A percentile compares a stretch with the other conserved stretches of the same genome.
Evolutionary conservation across 768 basidiomycete genomes (phyloP).

Genomic region (Leccinellum luteum): DNA sequence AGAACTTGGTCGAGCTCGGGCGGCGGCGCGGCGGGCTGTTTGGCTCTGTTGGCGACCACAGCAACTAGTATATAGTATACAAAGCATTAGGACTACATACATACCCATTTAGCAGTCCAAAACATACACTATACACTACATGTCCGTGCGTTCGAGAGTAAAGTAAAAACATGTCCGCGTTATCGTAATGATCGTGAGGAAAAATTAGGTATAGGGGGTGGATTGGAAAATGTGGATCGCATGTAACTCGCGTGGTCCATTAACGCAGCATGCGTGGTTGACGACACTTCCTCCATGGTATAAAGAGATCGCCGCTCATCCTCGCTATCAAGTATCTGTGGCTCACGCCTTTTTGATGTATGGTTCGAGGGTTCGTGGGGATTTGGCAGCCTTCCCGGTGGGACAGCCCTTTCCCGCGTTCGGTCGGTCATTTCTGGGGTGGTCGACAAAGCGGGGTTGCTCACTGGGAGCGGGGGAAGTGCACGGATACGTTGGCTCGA

Average conservation of each 20-base stretch:
- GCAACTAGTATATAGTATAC: not conserved
- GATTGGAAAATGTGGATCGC: slow-evolving; percentile 15
- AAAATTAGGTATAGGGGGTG: slow-evolving; percentile 4
- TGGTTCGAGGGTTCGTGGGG: slow-evolving; percentile 1
- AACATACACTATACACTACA: not conserved
- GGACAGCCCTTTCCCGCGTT: not conserved
- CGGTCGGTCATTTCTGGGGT: not conserved
- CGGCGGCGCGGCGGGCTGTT: slow-evolving; percentile 15
- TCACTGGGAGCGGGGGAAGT: slow-evolving; percentile 29
- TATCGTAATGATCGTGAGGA: slow-evolving; percentile 5
- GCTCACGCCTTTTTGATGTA: not conserved
- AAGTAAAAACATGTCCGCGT: slow-evolving; percentile 2
- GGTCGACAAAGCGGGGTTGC: not conserved
- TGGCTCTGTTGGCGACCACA: slow-evolving; percentile 26
- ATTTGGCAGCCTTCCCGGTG: not conserved
- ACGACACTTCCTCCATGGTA: slow-evolving; percentile 26
- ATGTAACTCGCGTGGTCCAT: slow-evolving; percentile 31
- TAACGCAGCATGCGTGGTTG: slow-evolving; percentile 27
- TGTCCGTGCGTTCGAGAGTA: not conserved
- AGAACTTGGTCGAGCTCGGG: not conserved
- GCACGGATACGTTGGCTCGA: slow-evolving; percentile 24
- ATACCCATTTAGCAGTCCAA: not conserved
- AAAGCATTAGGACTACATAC: not conserved
- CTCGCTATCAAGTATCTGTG: slow-evolving; percentile 10
- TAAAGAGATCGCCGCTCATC: slow-evolving; percentile 16